Conservation (phyloP, 2,329 filamentous ascomycete genomes). For the Gliomastix tumulicola region DNA sequence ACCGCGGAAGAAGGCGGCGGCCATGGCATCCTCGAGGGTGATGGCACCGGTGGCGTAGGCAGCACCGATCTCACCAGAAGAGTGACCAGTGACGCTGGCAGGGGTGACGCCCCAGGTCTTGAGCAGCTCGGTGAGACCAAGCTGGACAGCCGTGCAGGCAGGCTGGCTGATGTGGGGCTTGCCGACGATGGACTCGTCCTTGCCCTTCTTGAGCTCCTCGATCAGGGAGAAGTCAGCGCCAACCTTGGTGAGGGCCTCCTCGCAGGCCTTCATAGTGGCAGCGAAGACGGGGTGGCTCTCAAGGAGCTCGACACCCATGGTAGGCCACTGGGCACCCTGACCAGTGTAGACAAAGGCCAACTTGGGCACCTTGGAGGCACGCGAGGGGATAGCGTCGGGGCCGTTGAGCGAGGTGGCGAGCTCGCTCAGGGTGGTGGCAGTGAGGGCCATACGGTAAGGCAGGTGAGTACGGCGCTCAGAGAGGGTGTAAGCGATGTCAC, state of each 20-base stretch:
- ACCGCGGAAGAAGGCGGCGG: slow-evolving; percentile 40
- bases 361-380: slow-evolving; percentile 10
- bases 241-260: slow-evolving; percentile 22
- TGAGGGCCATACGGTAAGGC: slow-evolving; percentile 34
- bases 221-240: slow-evolving; percentile 25
- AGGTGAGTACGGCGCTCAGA: slow-evolving; percentile 35
- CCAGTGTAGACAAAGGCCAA: slow-evolving; percentile 22
- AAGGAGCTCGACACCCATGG: slow-evolving; percentile 9
- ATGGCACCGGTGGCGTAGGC: slow-evolving; percentile 36
- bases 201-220: slow-evolving; percentile 19
- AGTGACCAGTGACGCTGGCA: slow-evolving; percentile 33
- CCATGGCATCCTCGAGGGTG: slow-evolving; percentile 34
- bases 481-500: slow-evolving; percentile 40
- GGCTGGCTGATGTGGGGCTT: slow-evolving; percentile 36
- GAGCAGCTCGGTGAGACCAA: slow-evolving; percentile 36
- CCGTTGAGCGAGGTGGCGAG: slow-evolving; percentile 3
- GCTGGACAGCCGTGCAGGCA: slow-evolving; percentile 36
- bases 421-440: slow-evolving; percentile 18
- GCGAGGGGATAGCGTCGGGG: slow-evolving; percentile 4
- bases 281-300: slow-evolving; percentile 13
- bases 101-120: slow-evolving; percentile 33
- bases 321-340: slow-evolving; percentile 11
- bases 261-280: slow-evolving; percentile 12
- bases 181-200: slow-evolving; percentile 23
- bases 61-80: slow-evolving; percentile 39